These are phyloP conservation scores for Canavalia ensiformis DNA, from an alignment of 306 rosid genomes.

Conservation along the genomic window DNA sequence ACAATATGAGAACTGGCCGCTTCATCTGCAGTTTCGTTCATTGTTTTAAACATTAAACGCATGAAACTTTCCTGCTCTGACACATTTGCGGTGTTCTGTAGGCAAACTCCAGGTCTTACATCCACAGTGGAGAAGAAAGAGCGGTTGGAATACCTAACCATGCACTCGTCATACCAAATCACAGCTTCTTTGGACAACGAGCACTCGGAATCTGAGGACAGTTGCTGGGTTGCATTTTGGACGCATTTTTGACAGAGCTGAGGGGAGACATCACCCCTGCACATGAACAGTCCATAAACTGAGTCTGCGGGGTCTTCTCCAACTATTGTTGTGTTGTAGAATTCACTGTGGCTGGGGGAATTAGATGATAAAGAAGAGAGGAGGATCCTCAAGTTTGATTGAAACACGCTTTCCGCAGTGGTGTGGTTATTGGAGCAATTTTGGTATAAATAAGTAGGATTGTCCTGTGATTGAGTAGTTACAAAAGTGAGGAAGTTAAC, in stretches of 20 bases:
- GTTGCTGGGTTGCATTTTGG: not conserved
- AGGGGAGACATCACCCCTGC: not conserved
- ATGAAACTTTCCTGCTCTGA: not conserved
- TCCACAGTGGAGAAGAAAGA: not conserved
- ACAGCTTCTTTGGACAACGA: not conserved
- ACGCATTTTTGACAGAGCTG: not conserved
- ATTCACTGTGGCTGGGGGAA: not conserved
- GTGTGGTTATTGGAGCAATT: not conserved
- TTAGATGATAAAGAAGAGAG: not conserved
- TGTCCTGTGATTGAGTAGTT: not conserved
- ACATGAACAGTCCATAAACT: not conserved
- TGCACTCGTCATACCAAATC: not conserved
- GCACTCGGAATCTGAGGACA: not conserved
- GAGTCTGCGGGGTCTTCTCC: not conserved
- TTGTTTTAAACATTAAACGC: not conserved
- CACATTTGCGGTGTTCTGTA: not conserved
- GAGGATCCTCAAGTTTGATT: not conserved
- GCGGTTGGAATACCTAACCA: not conserved
- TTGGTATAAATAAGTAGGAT: no score
- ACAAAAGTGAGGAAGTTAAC: not conserved
- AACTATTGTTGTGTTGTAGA: not conserved
- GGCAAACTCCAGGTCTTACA: accelerated
- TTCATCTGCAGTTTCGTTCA: not conserved
- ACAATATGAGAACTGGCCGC: not conserved
- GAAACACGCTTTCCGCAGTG: not conserved